Evolutionary conservation across 2,329 filamentous ascomycete genomes (phyloP).

Genomic region (Ceratocystis albifundus): DNA sequence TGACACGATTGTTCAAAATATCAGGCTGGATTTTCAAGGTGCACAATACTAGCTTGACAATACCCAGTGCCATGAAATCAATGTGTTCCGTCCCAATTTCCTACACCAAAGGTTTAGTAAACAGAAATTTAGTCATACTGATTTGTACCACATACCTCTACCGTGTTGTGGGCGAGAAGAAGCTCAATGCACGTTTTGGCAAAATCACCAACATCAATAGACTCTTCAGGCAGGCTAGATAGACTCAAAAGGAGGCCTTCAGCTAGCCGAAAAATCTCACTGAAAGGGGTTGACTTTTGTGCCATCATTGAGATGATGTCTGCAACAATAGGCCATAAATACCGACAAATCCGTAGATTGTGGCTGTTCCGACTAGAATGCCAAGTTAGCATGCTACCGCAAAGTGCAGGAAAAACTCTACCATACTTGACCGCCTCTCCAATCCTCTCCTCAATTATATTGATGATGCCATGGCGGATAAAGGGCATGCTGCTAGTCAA

Average conservation of each 20-base stretch:
- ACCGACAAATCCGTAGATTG: conserved; percentile 24
- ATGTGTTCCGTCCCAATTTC: conserved; percentile 5
- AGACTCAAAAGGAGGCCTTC: background rate
- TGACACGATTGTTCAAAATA: background rate
- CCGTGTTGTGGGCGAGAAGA: background rate
- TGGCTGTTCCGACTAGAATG: conserved; percentile 17
- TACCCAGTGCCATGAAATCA: background rate
- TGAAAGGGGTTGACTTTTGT: conserved; percentile 29
- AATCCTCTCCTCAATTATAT: conserved; percentile 26
- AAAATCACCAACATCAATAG: conserved; percentile 5
- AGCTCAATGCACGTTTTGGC: background rate
- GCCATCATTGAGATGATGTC: conserved; percentile 31
- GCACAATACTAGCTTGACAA: background rate
- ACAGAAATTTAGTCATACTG: background rate
- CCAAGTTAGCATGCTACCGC: background rate
- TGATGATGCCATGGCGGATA: conserved; percentile 31
- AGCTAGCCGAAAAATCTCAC: conserved; percentile 26
- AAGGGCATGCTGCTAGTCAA: conserved; percentile 26
- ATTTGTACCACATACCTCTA: background rate
- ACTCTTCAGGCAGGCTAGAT: background rate
- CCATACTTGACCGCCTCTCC: background rate
- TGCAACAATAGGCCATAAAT: conserved; percentile 30
- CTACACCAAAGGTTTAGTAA: background rate
- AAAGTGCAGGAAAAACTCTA: background rate
- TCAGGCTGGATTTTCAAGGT: conserved; percentile 7